Evolutionary conservation across 2,329 filamentous ascomycete genomes (phyloP), one percentile per base, ranked within the genome.

Genomic region (Xylaria sp.): DNA sequence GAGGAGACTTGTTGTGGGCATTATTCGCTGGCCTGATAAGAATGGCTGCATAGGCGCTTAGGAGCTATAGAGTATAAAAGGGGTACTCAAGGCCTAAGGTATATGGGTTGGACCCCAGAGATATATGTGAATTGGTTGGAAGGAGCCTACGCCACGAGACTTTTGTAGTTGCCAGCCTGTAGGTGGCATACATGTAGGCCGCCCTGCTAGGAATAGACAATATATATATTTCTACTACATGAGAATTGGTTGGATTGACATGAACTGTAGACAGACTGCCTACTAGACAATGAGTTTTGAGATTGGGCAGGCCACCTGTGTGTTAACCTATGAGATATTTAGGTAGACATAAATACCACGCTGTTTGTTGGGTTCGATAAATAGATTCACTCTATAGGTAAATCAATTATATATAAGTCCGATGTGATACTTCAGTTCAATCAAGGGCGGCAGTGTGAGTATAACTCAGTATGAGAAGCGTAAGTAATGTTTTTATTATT

Each of bases 1-100:
- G 49, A 60, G 18, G 15, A 39, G n/a, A 59, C 41, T 46, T 20
- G n/a, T 15, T 36, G n/a, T 23, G 25, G 3, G 13, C n/a, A n/a
- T n/a, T n/a, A 49, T 43, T 20, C n/a, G 13, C 39, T n/a, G 18
- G 18, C 9, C 23, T 6, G 56, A 51, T 28, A 23, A 65, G 3
- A 36, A 55, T 8, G 36, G 6, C 28, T n/a, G 39, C 13, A 41
- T 18, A 58, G 64, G 64, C 52, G 64, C 62, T 58, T 25, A 39
- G 36, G 52, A 10, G 31, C 18, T 54, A 33, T 39, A 58, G 51
- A 62, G 18, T 31, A 33, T 46, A 10, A 58, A 10, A 2, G 3
- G 5, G 25, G 33, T 52, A 15, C 55, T 59, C 20, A 23, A 52
- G 33, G 20, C 12, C 36, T 43, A 23, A 5, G 33, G 3, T 46